A percentile compares a stretch with the other conserved stretches of the same genome.
Conservation (phyloP, 352 stramenopile species). For the Saprolegnia diclina region DNA sequence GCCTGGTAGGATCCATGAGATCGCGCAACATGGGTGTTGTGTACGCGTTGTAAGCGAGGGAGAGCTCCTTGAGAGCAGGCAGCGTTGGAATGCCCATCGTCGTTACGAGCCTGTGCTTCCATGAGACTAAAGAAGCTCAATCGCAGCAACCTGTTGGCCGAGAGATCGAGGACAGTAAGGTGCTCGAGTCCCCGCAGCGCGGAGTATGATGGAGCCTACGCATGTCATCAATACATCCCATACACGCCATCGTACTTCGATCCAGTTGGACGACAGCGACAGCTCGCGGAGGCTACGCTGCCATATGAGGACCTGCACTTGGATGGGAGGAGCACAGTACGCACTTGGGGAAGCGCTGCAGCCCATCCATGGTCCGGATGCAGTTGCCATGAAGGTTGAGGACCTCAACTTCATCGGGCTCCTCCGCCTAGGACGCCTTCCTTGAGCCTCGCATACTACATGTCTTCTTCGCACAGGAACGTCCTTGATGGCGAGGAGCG, state of each 20-base stretch:
- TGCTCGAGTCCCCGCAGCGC: constrained; percentile 56
- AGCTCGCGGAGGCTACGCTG: constrained; percentile 47
- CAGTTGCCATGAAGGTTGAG: constrained; percentile 75
- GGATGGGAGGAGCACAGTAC: background rate
- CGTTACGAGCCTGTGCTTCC: constrained; percentile 39
- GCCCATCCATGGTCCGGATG: constrained; percentile 55
- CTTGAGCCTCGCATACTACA: background rate
- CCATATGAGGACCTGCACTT: background rate
- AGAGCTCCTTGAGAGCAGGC: constrained; percentile 59
- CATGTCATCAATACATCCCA: background rate
- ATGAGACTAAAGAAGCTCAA: background rate
- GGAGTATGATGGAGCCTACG: constrained; percentile 52
- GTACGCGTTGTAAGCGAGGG: constrained; percentile 66
- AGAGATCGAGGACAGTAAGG: constrained; percentile 66
- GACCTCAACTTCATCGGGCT: constrained; percentile 37
- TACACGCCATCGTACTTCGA: constrained; percentile 37
- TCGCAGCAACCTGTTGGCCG: constrained; percentile 52
- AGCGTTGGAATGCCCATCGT: constrained; percentile 56
- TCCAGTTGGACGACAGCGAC: constrained; percentile 74
- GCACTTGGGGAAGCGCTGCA: constrained; percentile 52
- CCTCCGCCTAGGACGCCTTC: background rate
- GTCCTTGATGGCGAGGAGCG: constrained; percentile 16
- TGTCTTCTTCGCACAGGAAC: background rate
- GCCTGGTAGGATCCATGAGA: constrained; percentile 31
- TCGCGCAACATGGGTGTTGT: background rate